Evolutionary conservation across 257 asterid species (phyloP), one percentile per base, ranked within the genome.

Genomic region (Plantago major): DNA sequence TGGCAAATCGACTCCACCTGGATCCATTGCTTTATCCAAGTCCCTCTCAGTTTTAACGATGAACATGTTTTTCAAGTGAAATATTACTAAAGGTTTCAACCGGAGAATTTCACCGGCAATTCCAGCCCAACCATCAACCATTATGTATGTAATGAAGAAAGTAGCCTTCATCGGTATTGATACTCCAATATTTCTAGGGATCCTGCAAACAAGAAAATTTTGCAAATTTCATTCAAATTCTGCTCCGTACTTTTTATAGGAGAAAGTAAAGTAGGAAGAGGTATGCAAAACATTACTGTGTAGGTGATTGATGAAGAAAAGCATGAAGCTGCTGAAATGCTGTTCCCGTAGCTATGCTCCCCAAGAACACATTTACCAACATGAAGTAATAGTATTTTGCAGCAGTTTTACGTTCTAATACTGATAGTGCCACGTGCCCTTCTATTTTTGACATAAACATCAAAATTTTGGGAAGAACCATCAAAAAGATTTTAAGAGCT

Each of bases 71-170:
- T 92, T 92, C 10, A 92, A 79, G 75, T 88, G 98, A 79, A 79
- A 92, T 64, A 86, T 71, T 28, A 73, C 84, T 50, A 92, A 68
- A 10, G 82, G 88, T 62, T 92, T 92, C 77, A 92, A 65, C 9
- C 97, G 76, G 55, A 92, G 90, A 67, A 92, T 89, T 71, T 92
- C 97, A 53, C 89, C 60, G 26, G 98, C 98, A 28, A 89, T 84
- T 72, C 95, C 93, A 38, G 98, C 98, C 98, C 97, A 92, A 40
- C 98, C 97, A 56, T 92, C 98, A 10, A 91, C 78, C 98, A 88
- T 86, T 68, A 82, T 84, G 64, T 84, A 92, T 1, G 97, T 89
- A 54, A 92, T 85, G 59, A 91, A 91, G 89, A 91, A 91, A 48
- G 93, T 91, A 51, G 95, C 98, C 72, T 91, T 92, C 93, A 78